Conservation (phyloP, 441 rosid genomes). For the Populus trichocarpa region DNA sequence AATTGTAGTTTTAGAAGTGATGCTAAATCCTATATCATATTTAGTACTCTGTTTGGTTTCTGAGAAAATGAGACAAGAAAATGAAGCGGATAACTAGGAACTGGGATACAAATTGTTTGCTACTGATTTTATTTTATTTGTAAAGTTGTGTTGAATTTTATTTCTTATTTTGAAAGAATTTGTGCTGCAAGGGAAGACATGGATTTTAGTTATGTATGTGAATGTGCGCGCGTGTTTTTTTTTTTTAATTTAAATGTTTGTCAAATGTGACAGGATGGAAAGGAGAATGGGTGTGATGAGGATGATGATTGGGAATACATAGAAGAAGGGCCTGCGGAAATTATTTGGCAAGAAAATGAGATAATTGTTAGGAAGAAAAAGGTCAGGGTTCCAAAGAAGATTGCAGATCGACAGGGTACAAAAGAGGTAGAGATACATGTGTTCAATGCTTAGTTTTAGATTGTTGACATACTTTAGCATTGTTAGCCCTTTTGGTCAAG, state of each 20-base stretch:
- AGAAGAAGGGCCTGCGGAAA: conserved; percentile 89
- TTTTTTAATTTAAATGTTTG: background rate
- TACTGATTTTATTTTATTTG: background rate
- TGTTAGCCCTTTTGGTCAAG: background rate
- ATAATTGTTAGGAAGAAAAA: conserved; percentile 74
- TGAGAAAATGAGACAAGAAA: background rate
- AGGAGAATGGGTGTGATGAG: conserved; percentile 37
- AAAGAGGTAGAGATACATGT: conserved; percentile 42
- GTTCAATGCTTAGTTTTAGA: background rate
- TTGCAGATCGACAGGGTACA: conserved; percentile 20
- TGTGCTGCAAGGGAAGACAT: no score
- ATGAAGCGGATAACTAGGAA: background rate
- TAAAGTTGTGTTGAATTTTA: no score
- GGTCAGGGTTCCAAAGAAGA: conserved; percentile 69
- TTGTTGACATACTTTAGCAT: background rate
- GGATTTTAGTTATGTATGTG: no score
- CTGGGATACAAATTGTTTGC: background rate
- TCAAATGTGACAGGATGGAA: conserved; percentile 38
- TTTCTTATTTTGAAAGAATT: no score
- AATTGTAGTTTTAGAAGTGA: background rate
- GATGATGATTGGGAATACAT: conserved; percentile 78
- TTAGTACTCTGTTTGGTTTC: background rate
- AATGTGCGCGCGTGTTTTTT: background rate
- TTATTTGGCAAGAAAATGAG: conserved; percentile 90
- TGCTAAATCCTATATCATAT: background rate